phyloP scores from a whole-genome alignment of 2,329 filamentous ascomycete genomes.

The Daldinia sp. region DNA sequence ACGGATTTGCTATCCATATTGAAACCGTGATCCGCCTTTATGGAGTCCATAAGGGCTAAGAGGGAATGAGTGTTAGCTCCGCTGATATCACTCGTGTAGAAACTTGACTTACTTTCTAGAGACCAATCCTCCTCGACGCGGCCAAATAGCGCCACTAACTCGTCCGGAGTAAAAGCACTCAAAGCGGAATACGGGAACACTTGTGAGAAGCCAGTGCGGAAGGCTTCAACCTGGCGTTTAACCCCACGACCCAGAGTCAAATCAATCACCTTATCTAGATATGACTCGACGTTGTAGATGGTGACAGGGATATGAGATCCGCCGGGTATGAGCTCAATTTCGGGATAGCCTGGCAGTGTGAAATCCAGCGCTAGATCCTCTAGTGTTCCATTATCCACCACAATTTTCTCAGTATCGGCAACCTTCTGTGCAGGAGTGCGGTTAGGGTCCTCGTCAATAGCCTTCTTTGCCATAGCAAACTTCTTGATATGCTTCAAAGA shows the following conservation, averaged over 20 bases:
- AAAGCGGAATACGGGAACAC: constrained; percentile 96
- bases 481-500: constrained; percentile 88
- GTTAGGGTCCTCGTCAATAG: constrained; percentile 75
- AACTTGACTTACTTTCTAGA: constrained; percentile 79
- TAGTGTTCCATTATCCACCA: constrained; percentile 77
- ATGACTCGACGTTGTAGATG: constrained; percentile 89
- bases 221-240: constrained; percentile 87
- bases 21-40: constrained; percentile 98
- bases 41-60: constrained; percentile 91
- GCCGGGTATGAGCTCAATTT: constrained; percentile 80
- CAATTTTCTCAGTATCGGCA: constrained; percentile 71
- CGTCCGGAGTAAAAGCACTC: constrained; percentile 92
- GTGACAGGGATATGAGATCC: constrained; percentile 80
- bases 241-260: constrained; percentile 91
- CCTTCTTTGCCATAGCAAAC: constrained; percentile 83
- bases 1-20: constrained; percentile 98
- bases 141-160: constrained; percentile 94
- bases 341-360: constrained; percentile 88
- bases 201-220: constrained; percentile 88
- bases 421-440: constrained; percentile 76
- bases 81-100: constrained; percentile 21
- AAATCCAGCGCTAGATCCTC: constrained; percentile 94
- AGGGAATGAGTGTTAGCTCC: constrained; percentile 34
- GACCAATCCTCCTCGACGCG: constrained; percentile 96
- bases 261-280: constrained; percentile 89